phyloP scores from a whole-genome alignment of 1,139 yeast species.

The Lodderomyces elongisporus region DNA sequence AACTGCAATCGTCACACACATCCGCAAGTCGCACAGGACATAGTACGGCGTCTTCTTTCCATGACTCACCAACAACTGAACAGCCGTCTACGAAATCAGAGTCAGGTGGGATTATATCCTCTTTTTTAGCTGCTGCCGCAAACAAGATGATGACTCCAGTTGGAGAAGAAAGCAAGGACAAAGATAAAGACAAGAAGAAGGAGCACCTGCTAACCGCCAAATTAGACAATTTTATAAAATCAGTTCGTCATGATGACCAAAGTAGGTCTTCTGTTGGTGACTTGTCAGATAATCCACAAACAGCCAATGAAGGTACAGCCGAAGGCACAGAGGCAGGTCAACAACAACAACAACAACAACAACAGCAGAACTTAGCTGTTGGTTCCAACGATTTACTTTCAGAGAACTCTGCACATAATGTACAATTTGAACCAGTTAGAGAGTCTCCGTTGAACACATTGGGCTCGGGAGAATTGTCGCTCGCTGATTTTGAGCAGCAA shows the following conservation, averaged over 20 bases:
- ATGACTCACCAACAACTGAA: conserved; percentile 1
- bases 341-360: background rate
- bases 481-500: conserved; percentile 46
- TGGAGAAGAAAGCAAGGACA: conserved; percentile 5
- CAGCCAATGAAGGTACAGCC: conserved; percentile 5
- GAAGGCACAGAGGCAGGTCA: conserved; percentile 3
- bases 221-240: conserved; percentile 18
- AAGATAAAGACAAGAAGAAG: conserved; percentile 13
- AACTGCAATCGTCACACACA: background rate
- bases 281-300: too few species aligned
- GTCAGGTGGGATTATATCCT: conserved; percentile 22
- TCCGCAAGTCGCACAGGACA: background rate
- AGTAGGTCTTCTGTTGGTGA: background rate
- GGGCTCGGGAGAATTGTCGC: conserved; percentile 67
- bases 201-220: conserved; percentile 16
- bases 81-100: conserved; percentile 9
- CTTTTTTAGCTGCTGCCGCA: conserved; percentile 27
- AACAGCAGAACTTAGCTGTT: background rate
- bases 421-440: conserved; percentile 56
- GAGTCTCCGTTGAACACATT: conserved; percentile 55
- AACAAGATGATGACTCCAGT: conserved; percentile 14
- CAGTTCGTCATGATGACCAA: conserved; percentile 12
- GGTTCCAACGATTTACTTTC: conserved; percentile 5
- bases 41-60: conserved; percentile 1
- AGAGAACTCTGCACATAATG: conserved; percentile 13